Conservation (phyloP, 2,329 filamentous ascomycete species). For the Graphilbum sp. region DNA sequence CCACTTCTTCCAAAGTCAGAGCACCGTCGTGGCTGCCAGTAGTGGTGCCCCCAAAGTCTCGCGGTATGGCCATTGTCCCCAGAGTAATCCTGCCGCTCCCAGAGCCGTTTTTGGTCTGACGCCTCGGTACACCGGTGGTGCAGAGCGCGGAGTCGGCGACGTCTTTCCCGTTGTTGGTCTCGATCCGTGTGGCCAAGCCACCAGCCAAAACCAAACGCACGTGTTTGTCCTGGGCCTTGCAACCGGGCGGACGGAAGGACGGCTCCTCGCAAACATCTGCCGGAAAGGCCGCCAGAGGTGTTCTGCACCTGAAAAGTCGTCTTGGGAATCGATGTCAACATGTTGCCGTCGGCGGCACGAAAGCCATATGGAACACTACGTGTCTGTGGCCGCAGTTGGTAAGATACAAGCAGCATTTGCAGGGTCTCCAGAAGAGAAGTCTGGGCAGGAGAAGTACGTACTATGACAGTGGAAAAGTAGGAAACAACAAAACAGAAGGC, state of each 20-base stretch:
- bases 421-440: too few relatives aligned
- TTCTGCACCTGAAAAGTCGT: conserved; percentile 5
- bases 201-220: conserved; percentile 30
- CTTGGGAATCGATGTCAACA: conserved; percentile 8
- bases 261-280: conserved; percentile 1
- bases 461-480: too few relatives aligned
- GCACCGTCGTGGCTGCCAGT: conserved; percentile 17
- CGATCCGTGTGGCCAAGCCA: conserved; percentile 28
- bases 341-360: too few relatives aligned
- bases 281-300: conserved; percentile 2
- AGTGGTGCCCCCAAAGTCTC: conserved; percentile 25
- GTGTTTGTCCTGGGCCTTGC: conserved; percentile 21
- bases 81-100: conserved; percentile 24
- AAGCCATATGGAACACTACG: neutral
- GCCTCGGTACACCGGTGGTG: conserved; percentile 30
- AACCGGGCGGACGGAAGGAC: conserved; percentile 9
- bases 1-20: conserved; percentile 9
- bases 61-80: conserved; percentile 18
- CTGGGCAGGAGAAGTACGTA: too few relatives aligned
- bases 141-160: conserved; percentile 24
- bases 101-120: conserved; percentile 26
- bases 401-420: too few relatives aligned
- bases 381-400: too few relatives aligned
- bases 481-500: too few relatives aligned
- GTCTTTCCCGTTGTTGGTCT: conserved; percentile 24